Evolutionary conservation across 176 grass and related monocot species (phyloP).

Genomic region (Bromus sterilis): DNA sequence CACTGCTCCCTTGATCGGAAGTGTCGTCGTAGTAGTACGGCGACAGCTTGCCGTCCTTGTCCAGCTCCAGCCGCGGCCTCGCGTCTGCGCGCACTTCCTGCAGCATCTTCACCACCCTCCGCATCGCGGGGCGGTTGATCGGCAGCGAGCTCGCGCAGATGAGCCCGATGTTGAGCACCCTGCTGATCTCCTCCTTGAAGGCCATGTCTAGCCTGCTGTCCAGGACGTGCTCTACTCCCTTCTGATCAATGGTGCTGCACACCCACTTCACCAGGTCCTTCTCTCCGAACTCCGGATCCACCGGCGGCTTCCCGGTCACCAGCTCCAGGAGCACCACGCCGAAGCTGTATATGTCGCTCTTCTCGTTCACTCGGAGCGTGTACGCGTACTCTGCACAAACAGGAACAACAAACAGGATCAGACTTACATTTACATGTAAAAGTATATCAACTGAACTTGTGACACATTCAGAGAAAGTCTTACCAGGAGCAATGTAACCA

Average conservation of each 20-base stretch:
- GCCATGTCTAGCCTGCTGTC: slow-evolving; percentile 47
- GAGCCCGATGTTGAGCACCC: slow-evolving; percentile 63
- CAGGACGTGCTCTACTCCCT: slow-evolving; percentile 47
- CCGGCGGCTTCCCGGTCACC: slow-evolving; percentile 52
- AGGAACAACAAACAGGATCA: background rate
- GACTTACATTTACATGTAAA: background rate
- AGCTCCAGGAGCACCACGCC: slow-evolving; percentile 92
- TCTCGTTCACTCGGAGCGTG: slow-evolving; percentile 84
- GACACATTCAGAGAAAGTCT: background rate
- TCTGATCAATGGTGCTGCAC: slow-evolving; percentile 57
- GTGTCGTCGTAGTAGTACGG: slow-evolving; percentile 53
- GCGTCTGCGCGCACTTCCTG: slow-evolving; percentile 38
- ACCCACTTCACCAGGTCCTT: slow-evolving; percentile 96
- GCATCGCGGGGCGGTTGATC: slow-evolving; percentile 76
- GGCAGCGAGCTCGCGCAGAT: slow-evolving; percentile 78
- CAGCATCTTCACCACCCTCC: slow-evolving; percentile 88
- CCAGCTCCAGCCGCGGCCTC: slow-evolving; percentile 17
- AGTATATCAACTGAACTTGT: background rate
- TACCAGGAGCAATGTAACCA: slow-evolving; percentile 91
- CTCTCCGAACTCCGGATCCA: slow-evolving; percentile 78
- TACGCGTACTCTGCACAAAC: slow-evolving; percentile 68
- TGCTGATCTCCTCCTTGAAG: slow-evolving; percentile 50
- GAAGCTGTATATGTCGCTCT: slow-evolving; percentile 91
- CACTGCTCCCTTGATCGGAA: slow-evolving; percentile 45
- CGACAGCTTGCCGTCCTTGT: slow-evolving; percentile 54